These are phyloP conservation scores for Phytophthora fragariae DNA, from an alignment of 352 stramenopile species.

Conservation along the genomic window DNA sequence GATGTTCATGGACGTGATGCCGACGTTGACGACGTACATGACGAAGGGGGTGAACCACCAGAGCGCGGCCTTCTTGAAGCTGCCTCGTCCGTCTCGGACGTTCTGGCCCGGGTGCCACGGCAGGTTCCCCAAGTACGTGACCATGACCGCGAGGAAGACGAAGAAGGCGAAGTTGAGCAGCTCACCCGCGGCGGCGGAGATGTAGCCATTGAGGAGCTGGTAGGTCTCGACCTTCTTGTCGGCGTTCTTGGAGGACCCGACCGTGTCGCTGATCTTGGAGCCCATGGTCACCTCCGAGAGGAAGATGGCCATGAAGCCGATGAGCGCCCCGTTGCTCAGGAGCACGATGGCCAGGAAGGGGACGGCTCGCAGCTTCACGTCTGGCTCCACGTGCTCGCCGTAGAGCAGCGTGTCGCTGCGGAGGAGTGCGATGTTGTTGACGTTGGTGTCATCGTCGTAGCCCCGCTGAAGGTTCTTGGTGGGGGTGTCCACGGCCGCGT, in stretches of 20 bases:
- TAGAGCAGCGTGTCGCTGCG: conserved; percentile 16
- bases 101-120: conserved; percentile 42
- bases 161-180: conserved; percentile 40
- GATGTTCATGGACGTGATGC: conserved; percentile 48
- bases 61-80: conserved; percentile 40
- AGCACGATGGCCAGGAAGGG: conserved; percentile 36
- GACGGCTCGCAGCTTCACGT: conserved; percentile 31
- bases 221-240: conserved; percentile 44
- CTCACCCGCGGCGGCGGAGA: conserved; percentile 35
- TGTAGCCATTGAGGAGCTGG: conserved; percentile 49
- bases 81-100: conserved; percentile 16
- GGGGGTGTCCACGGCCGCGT: conserved; percentile 11
- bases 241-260: conserved; percentile 43
- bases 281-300: conserved; percentile 43
- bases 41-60: conserved; percentile 45
- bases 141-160: conserved; percentile 52
- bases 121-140: conserved; percentile 48
- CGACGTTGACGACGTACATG: conserved; percentile 52
- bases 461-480: conserved; percentile 10
- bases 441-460: conserved; percentile 16
- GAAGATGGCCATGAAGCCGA: conserved; percentile 42
- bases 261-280: conserved; percentile 34
- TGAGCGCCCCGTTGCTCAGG: conserved; percentile 27
- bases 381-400: conserved; percentile 19
- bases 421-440: conserved; percentile 13